Conservation (phyloP, 1,284 basidiomycete genomes). For the Puccinia polysora region DNA sequence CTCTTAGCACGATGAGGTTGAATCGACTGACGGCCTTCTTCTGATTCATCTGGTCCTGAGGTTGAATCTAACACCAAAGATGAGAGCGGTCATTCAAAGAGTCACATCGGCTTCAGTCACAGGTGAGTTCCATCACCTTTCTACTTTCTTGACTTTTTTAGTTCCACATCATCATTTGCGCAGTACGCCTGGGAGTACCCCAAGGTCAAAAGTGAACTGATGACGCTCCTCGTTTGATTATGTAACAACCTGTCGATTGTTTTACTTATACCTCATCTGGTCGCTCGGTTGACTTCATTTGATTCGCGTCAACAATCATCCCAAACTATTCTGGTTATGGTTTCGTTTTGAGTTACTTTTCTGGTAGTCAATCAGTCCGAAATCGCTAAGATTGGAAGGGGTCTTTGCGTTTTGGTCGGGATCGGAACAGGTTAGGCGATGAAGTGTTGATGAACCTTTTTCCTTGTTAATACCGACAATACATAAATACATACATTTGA, state of each 20-base stretch:
- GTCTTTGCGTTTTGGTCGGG: conserved; percentile 80
- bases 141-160: not conserved
- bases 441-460: no score
- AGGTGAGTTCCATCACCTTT: conserved; percentile 56
- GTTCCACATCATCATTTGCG: not conserved
- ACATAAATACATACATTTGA: not conserved
- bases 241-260: not conserved
- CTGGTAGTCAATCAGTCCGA: conserved; percentile 64
- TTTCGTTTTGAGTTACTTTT: not conserved
- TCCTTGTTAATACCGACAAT: conserved; percentile 10
- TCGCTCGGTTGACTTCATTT: not conserved
- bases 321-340: not conserved
- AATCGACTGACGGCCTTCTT: no score
- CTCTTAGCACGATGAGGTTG: no score
- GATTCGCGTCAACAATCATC: not conserved
- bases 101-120: conserved; percentile 69
- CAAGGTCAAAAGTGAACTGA: no score
- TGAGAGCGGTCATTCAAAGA: conserved; percentile 73
- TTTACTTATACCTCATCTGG: not conserved
- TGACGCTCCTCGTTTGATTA: not conserved
- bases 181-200: not conserved
- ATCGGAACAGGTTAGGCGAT: conserved; percentile 73
- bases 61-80: no score
- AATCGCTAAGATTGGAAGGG: conserved; percentile 72
- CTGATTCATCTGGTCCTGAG: no score